These are phyloP conservation scores for Acanthamoeba lenticulata DNA, from an alignment of 208 protist species.

Conservation along the genomic window DNA sequence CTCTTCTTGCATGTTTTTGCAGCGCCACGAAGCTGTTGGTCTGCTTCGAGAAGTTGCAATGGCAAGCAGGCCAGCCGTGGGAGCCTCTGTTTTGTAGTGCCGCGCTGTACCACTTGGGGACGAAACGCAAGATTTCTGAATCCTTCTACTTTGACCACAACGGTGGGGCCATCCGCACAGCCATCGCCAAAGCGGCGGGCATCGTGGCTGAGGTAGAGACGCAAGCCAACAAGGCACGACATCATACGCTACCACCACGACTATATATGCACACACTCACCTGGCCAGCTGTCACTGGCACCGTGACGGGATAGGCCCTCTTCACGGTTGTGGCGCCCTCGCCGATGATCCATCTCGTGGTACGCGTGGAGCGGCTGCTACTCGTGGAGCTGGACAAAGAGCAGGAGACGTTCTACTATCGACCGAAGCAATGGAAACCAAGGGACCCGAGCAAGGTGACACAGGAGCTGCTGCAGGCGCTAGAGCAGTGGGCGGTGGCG, in stretches of 20 bases:
- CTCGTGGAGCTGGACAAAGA: conserved; percentile 39
- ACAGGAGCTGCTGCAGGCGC: neutral
- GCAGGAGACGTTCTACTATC: conserved; percentile 52
- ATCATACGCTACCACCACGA: no score
- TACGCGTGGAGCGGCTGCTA: conserved; percentile 50
- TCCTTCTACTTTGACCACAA: conserved; percentile 46
- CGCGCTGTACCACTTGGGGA: neutral
- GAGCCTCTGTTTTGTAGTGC: conserved; percentile 45
- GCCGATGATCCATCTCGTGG: neutral
- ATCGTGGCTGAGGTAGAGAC: neutral
- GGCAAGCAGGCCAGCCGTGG: neutral
- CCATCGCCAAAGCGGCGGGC: neutral
- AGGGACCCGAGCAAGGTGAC: neutral
- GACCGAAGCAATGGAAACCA: conserved; percentile 5
- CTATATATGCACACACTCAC: no score
- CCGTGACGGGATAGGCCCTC: neutral
- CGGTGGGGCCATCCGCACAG: neutral
- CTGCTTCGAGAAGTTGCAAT: neutral
- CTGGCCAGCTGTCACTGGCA: no score
- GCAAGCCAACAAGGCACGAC: conserved; percentile 17
- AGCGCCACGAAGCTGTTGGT: conserved; percentile 32
- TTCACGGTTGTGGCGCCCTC: conserved; percentile 33
- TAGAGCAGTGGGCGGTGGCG: neutral
- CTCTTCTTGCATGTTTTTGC: neutral
- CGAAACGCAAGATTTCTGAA: conserved; percentile 14